Base-by-base conservation (phyloP, 2,329 filamentous ascomycete genomes). In the Cladophialophora yegresii region DNA sequence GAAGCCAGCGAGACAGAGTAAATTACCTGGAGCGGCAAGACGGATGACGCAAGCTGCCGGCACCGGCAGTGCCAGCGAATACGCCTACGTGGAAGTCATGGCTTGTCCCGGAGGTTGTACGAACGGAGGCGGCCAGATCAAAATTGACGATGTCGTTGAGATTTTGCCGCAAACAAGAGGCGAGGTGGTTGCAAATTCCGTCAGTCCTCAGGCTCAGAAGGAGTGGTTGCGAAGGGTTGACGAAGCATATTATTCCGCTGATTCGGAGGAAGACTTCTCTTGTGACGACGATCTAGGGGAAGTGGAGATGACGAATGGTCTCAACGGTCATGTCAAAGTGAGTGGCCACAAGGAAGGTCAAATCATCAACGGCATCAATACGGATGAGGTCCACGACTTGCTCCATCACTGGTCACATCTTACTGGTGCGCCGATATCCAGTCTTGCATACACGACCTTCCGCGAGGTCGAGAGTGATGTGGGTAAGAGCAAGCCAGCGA, bases 101-200 rank as follows among this genome's bases (percentile, higher is more conserved):
- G 95, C 95, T 13, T 99, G 95, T 76, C 95, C 95, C 0, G 95
- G 95, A n/a, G 95, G 95, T 2, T 99, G 95, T 79, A 99, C 95
- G 61, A 99, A 99, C 72, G 95, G 95, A 1, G 95, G 95, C 43
- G 95, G 95, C 0, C 95, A 99, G 80, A 88, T 99, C 75, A 96
- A 96, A 74, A 86, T 91, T 28, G 90, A 92, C 59, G 95, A 98
- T 75, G 86, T 90, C 20, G 71, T 73, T 49, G 73, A 76, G 54
- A 70, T 67, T 16, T 66, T 71, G 32, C 66, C 53, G 55, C 66
- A 26, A 56, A 68, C 58, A 49, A 61, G 55, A 65, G 71, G 63
- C 51, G 76, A 76, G 53, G 71, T 62, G 40, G 54, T 55, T 10
- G 55, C 49, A 20, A 67, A 58, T 32, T 54, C 20, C 10, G 20